phyloP scores from a whole-genome alignment of 495 filamentous ascomycete genomes.

The Aspergillus diversus region DNA sequence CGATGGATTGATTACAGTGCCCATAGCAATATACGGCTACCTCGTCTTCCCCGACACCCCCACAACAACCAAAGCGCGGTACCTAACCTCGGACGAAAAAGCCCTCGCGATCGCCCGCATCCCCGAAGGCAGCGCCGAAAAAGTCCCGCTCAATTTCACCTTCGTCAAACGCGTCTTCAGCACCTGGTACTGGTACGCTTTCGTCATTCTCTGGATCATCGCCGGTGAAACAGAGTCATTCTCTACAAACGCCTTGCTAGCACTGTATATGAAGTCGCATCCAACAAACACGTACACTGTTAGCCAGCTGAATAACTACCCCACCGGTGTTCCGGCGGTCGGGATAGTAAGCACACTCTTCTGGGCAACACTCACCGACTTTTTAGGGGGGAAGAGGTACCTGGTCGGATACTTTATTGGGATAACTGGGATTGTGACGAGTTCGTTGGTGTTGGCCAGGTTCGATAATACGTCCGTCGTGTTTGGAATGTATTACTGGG shows the following conservation, averaged over 20 bases:
- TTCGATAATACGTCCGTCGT: conserved; percentile 43
- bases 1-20: conserved; percentile 58
- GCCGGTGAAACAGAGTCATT: conserved; percentile 55
- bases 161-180: conserved; percentile 48
- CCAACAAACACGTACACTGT: conserved; percentile 46
- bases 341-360: conserved; percentile 57
- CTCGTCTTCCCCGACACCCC: conserved; percentile 65
- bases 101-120: conserved; percentile 48
- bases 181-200: conserved; percentile 53
- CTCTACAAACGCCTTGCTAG: conserved; percentile 48
- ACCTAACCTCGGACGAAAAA: conserved; percentile 49
- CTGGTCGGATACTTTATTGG: conserved; percentile 59
- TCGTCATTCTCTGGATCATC: conserved; percentile 55
- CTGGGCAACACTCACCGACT: conserved; percentile 57
- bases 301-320: conserved; percentile 52
- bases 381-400: conserved; percentile 50
- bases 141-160: conserved; percentile 35
- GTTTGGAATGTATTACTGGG: conserved; percentile 58
- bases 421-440: conserved; percentile 49
- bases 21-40: conserved; percentile 62
- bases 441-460: conserved; percentile 51
- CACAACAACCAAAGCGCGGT: conserved; percentile 53
- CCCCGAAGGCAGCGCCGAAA: conserved; percentile 31
- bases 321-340: conserved; percentile 50
- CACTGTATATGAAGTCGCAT: conserved; percentile 36